phyloP scores from a whole-genome alignment of 371 early-diverging fungal species.

The Mortierella polycephala region DNA sequence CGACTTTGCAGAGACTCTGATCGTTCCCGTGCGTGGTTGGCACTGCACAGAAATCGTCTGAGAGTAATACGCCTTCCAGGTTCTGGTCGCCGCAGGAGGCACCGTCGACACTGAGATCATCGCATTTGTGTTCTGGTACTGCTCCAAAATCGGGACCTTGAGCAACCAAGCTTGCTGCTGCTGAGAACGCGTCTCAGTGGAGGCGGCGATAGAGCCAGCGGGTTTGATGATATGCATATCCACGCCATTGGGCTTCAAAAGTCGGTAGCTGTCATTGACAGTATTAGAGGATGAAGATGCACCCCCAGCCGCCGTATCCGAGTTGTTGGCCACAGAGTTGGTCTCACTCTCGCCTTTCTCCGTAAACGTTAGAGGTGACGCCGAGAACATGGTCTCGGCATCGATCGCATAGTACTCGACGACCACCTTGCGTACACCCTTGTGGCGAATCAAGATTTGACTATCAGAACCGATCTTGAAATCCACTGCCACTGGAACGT shows the following conservation, averaged over 20 bases:
- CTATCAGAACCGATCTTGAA: slow-evolving; percentile 43
- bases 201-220: background rate
- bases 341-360: slow-evolving; percentile 41
- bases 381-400: slow-evolving; percentile 72
- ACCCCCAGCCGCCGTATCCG: background rate
- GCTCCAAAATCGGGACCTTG: slow-evolving; percentile 28
- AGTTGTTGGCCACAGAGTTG: slow-evolving; percentile 7
- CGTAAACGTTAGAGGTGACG: slow-evolving; percentile 48
- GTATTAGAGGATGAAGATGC: background rate
- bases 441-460: slow-evolving; percentile 37
- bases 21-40: slow-evolving; percentile 59
- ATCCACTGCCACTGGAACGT: slow-evolving; percentile 36
- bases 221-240: slow-evolving; percentile 28
- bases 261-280: slow-evolving; percentile 32
- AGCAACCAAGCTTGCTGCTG: slow-evolving; percentile 5
- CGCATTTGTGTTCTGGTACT: slow-evolving; percentile 46
- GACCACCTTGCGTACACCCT: slow-evolving; percentile 56
- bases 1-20: slow-evolving; percentile 58
- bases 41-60: slow-evolving; percentile 60
- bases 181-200: background rate
- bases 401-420: slow-evolving; percentile 68
- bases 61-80: slow-evolving; percentile 60
- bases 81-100: slow-evolving; percentile 34
- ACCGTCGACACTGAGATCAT: slow-evolving; percentile 42
- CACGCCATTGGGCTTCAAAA: slow-evolving; percentile 44